These are phyloP conservation scores for Cicer judaicum DNA, from an alignment of 306 rosid genomes.

Conservation along the genomic window DNA sequence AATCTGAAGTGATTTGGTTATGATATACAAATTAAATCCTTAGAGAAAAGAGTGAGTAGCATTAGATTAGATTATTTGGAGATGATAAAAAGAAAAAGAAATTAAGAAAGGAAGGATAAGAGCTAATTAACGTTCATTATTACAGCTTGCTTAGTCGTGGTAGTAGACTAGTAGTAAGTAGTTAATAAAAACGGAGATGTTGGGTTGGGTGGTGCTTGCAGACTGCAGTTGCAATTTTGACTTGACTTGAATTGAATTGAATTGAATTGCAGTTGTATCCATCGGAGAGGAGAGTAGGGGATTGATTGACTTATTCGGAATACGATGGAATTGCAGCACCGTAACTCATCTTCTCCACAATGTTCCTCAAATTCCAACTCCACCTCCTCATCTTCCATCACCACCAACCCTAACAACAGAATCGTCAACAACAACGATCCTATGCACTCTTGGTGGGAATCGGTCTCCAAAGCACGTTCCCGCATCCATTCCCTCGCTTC, in stretches of 20 bases:
- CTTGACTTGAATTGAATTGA: no score
- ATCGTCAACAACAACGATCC: conserved; percentile 51
- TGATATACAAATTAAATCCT: no score
- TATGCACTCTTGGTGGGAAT: conserved; percentile 98
- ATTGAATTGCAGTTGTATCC: no score
- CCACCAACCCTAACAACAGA: background rate
- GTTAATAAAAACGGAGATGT: conserved; percentile 1
- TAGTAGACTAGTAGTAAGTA: no score
- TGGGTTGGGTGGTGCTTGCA: no score
- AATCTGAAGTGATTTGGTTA: no score
- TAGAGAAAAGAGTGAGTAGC: no score
- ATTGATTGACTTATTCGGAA: no score
- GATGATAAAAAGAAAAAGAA: no score
- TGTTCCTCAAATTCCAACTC: conserved; percentile 27
- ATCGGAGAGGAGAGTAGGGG: no score
- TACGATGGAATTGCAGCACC: conserved; percentile 54
- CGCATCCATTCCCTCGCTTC: conserved; percentile 84
- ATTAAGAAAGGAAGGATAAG: background rate
- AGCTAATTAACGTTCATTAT: background rate
- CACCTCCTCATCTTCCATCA: conserved; percentile 36
- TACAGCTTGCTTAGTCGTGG: background rate
- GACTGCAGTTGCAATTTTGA: background rate
- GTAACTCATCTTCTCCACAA: conserved; percentile 44
- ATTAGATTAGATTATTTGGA: no score
- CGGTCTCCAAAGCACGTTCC: conserved; percentile 86